A percentile compares a stretch with the other conserved stretches of the same genome.
Conservation (phyloP, 2,329 filamentous ascomycete genomes). For the Cordyceps tenuipes region DNA sequence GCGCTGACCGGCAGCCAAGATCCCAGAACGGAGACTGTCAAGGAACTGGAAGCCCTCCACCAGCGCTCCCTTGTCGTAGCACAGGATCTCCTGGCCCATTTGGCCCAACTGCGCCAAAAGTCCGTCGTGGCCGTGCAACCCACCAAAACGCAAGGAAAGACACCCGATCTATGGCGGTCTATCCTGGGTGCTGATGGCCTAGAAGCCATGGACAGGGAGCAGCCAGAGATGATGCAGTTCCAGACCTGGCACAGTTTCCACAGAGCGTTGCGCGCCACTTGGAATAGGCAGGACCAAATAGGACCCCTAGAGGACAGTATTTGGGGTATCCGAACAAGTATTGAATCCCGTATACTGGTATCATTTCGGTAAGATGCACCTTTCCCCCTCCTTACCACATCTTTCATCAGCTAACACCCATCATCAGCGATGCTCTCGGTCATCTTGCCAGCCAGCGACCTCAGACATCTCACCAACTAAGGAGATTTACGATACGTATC, state of each 20-base stretch:
- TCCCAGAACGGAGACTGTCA: background rate
- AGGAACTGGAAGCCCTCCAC: background rate
- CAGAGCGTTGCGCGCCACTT: background rate
- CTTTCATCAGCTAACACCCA: background rate
- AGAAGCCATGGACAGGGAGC: background rate
- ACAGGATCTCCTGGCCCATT: background rate
- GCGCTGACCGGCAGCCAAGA: background rate
- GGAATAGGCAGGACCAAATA: background rate
- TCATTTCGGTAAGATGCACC: background rate
- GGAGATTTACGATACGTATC: background rate
- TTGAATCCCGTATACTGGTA: background rate
- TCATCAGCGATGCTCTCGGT: background rate
- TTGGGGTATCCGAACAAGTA: background rate
- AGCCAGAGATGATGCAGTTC: constrained; percentile 2
- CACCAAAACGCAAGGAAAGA: background rate
- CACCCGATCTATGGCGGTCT: background rate
- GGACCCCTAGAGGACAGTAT: background rate
- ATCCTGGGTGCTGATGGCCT: background rate
- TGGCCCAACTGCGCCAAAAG: background rate
- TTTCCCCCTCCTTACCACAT: background rate
- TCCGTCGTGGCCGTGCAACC: too few species aligned
- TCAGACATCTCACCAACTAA: background rate
- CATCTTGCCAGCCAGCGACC: background rate
- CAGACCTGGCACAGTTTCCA: constrained; percentile 1
- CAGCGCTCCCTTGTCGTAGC: background rate